Evolutionary conservation across 768 basidiomycete species (phyloP).

Genomic region (Lactarius deliciosus): DNA sequence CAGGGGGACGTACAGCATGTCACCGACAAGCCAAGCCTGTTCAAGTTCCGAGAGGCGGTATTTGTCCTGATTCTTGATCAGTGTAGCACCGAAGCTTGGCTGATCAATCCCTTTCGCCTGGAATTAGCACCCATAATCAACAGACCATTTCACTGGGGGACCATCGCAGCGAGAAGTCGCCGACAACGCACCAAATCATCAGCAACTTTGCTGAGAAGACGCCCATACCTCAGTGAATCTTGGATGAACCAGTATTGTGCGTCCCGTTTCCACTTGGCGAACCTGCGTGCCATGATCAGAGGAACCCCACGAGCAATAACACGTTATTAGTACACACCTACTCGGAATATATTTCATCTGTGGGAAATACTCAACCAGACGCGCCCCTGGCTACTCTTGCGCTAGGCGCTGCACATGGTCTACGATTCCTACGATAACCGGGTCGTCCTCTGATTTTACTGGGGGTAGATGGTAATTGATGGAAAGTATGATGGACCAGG

Average conservation of each 20-base stretch:
- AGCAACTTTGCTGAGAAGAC: no score
- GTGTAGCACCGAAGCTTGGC: conserved; percentile 7
- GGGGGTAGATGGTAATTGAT: conserved; percentile 11
- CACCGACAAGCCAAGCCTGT: conserved; percentile 23
- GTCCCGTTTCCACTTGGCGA: no score
- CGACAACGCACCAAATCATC: neutral
- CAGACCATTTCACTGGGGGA: neutral
- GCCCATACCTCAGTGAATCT: no score
- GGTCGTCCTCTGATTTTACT: conserved; percentile 20
- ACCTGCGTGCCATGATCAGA: no score
- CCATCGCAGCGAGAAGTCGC: neutral
- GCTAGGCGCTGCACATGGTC: neutral
- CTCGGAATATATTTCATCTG: no score
- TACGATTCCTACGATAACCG: neutral
- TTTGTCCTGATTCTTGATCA: conserved; percentile 9
- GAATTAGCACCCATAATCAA: neutral
- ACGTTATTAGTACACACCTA: no score
- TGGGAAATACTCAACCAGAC: no score
- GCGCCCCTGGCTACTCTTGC: neutral
- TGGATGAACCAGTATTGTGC: no score
- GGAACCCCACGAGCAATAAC: no score
- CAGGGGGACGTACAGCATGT: conserved; percentile 19
- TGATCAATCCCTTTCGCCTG: conserved; percentile 6
- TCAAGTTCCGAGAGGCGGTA: conserved; percentile 14
- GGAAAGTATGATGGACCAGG: conserved; percentile 33